These are phyloP conservation scores for Coniella lustricola DNA, from an alignment of 2,329 filamentous ascomycete species.

Conservation along the genomic window DNA sequence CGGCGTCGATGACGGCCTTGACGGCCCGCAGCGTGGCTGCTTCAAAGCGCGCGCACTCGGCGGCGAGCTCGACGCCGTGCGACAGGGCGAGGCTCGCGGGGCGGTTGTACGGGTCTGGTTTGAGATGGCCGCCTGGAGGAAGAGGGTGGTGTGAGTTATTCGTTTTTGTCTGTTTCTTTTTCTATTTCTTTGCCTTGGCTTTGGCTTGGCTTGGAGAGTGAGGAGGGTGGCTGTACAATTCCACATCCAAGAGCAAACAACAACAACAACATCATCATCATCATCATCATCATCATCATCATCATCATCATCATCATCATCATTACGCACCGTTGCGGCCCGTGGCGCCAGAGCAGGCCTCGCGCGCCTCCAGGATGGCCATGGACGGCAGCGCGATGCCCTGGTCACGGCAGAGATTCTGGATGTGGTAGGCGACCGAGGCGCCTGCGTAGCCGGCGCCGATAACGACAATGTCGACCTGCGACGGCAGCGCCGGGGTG, in stretches of 20 bases:
- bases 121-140: constrained; percentile 24
- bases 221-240: too few species aligned
- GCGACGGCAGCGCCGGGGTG: constrained; percentile 28
- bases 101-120: constrained; percentile 27
- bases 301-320: too few species aligned
- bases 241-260: too few species aligned
- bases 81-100: constrained; percentile 18
- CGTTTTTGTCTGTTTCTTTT: too few species aligned
- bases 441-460: constrained; percentile 41
- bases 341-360: constrained; percentile 31
- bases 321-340: constrained; percentile 28
- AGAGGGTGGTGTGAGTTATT: too few species aligned
- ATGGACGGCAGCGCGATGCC: constrained; percentile 18
- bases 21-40: constrained; percentile 24
- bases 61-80: constrained; percentile 24
- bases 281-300: constrained; percentile 10
- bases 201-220: too few species aligned
- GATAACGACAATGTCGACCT: constrained; percentile 39
- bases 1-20: constrained; percentile 29
- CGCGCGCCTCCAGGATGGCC: constrained; percentile 28
- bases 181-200: too few species aligned
- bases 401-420: constrained; percentile 17
- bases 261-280: too few species aligned
- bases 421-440: constrained; percentile 35
- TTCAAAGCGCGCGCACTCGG: constrained; percentile 25